phyloP scores from a whole-genome alignment of 139 green algal species.

The Desmodesmus armatus region DNA sequence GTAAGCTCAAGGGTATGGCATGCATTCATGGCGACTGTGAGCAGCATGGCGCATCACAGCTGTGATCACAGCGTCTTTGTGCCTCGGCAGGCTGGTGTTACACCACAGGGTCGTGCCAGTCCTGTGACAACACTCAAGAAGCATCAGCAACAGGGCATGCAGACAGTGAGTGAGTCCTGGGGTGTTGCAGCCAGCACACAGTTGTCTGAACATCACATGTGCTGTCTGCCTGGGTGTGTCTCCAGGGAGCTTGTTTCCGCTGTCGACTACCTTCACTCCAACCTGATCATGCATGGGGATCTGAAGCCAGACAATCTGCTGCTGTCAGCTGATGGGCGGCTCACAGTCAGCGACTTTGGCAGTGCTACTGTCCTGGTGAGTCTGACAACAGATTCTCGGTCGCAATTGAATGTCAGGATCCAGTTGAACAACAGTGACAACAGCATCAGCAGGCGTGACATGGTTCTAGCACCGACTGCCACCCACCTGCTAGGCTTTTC shows the following conservation, averaged over 20 bases:
- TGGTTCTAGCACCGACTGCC: no score
- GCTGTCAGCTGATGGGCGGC: conserved; percentile 46
- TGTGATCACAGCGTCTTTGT: no score
- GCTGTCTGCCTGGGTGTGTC: conserved; percentile 6
- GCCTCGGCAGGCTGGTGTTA: no score
- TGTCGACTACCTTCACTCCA: conserved; percentile 56
- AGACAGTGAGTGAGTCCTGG: no score
- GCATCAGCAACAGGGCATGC: no score
- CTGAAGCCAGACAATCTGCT: conserved; percentile 70
- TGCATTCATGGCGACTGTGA: neutral
- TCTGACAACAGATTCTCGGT: neutral
- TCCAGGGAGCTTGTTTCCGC: conserved; percentile 54
- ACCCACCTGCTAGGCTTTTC: no score
- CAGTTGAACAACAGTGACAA: no score
- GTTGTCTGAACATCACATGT: no score
- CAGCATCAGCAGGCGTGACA: neutral
- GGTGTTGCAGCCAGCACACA: no score
- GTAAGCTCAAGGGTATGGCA: no score
- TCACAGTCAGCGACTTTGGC: conserved; percentile 67
- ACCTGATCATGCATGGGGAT: conserved; percentile 60
- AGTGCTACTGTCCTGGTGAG: conserved; percentile 29
- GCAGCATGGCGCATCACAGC: neutral
- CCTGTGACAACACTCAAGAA: no score
- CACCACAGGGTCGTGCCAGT: no score
- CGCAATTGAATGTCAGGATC: neutral